A percentile compares a stretch with the other conserved stretches of the same genome.
These are phyloP conservation scores for Mortierella sp. DNA, from an alignment of 371 early-diverging fungal genomes.

Conservation along the genomic window DNA sequence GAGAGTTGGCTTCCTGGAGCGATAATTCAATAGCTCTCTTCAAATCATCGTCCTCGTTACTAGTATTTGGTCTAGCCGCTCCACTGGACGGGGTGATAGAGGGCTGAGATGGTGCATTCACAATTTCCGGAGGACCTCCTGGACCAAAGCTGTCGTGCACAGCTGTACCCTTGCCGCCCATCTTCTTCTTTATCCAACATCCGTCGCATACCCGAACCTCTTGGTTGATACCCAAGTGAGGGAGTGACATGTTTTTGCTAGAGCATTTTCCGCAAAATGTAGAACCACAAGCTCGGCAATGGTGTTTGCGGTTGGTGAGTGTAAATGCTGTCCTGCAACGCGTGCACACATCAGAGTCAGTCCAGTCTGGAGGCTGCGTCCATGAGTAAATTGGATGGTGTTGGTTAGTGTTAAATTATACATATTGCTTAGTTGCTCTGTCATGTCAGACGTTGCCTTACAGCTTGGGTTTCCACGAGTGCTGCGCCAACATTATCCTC, in stretches of 20 bases:
- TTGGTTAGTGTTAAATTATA: background rate
- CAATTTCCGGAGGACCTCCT: conserved; percentile 18
- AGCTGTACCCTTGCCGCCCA: conserved; percentile 51
- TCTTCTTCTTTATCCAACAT: conserved; percentile 79
- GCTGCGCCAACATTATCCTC: conserved; percentile 39
- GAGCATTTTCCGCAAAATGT: conserved; percentile 94
- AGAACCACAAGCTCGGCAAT: conserved; percentile 95
- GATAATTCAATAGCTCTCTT: conserved; percentile 89
- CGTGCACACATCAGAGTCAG: conserved; percentile 91
- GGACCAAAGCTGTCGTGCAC: conserved; percentile 29
- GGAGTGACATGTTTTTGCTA: conserved; percentile 81
- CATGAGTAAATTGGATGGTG: background rate
- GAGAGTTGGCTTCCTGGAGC: conserved; percentile 74
- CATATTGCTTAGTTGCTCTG: background rate
- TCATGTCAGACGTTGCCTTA: background rate
- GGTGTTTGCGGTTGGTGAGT: conserved; percentile 95
- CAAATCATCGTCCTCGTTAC: conserved; percentile 79
- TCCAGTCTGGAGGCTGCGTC: conserved; percentile 92
- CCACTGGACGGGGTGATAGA: conserved; percentile 24
- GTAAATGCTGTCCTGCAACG: conserved; percentile 92
- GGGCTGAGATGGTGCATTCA: conserved; percentile 6
- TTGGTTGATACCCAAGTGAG: conserved; percentile 87
- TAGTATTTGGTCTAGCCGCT: conserved; percentile 1
- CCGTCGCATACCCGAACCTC: conserved; percentile 94
- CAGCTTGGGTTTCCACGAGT: conserved; percentile 42